Conservation (phyloP, 805 yeast species). For the Maudiozyma saulgeensis region DNA sequence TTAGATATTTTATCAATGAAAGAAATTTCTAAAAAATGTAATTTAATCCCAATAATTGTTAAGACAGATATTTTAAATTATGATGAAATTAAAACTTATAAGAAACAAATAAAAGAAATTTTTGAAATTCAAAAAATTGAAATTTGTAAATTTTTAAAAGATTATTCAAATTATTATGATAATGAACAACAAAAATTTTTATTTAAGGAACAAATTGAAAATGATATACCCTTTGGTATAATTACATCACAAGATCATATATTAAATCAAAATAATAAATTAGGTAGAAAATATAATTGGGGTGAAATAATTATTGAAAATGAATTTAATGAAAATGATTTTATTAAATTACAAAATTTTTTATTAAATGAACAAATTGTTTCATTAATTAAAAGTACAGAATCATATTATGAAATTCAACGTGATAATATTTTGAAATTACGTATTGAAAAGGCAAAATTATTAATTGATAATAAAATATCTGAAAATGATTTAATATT, state of each 20-base stretch:
- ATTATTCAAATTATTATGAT: slow-evolving; percentile 16
- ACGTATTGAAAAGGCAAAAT: slow-evolving; percentile 30
- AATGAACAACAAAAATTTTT: slow-evolving; percentile 23
- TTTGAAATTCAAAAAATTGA: slow-evolving; percentile 47
- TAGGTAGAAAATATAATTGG: slow-evolving; percentile 78
- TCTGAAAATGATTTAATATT: slow-evolving; percentile 24
- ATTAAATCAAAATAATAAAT: slow-evolving; percentile 40
- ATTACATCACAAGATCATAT: slow-evolving; percentile 54
- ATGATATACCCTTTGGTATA: slow-evolving; percentile 49
- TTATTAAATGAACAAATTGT: slow-evolving; percentile 63
- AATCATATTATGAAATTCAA: slow-evolving; percentile 48
- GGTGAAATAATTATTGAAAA: slow-evolving; percentile 81
- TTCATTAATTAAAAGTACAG: slow-evolving; percentile 70
- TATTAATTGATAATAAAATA: slow-evolving; percentile 26
- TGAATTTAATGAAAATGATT: slow-evolving; percentile 61
- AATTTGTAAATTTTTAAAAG: slow-evolving; percentile 41
- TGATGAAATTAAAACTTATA: slow-evolving; percentile 46
- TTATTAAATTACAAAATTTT: slow-evolving; percentile 50
- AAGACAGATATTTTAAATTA: slow-evolving; percentile 62
- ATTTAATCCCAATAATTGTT: slow-evolving; percentile 72
- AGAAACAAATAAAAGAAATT: slow-evolving; percentile 40
- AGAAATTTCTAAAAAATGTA: slow-evolving; percentile 60
- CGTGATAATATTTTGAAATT: slow-evolving; percentile 45
- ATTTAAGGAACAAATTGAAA: slow-evolving; percentile 28
- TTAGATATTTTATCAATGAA: slow-evolving; percentile 68